phyloP scores from a whole-genome alignment of 1,139 yeast genomes.

The Nakaseomyces glabratus region DNA sequence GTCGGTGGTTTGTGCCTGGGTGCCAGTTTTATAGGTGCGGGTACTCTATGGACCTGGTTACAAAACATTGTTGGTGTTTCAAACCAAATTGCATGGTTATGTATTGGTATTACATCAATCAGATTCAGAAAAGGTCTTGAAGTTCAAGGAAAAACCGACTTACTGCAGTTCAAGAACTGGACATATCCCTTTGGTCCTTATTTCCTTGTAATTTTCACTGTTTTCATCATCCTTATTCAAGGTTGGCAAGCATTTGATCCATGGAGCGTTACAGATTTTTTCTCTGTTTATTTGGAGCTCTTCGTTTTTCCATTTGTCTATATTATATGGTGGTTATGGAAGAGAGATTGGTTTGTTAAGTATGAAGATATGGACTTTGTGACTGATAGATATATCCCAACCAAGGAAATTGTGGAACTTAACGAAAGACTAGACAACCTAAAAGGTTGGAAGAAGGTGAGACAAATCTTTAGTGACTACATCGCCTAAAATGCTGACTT shows the following conservation, averaged over 20 bases:
- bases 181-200: constrained; percentile 60
- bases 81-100: constrained; percentile 34
- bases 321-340: constrained; percentile 40
- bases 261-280: constrained; percentile 45
- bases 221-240: constrained; percentile 46
- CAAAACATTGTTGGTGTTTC: constrained; percentile 35
- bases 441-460: constrained; percentile 41
- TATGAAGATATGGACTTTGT: constrained; percentile 54
- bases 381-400: constrained; percentile 46
- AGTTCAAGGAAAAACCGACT: constrained; percentile 34
- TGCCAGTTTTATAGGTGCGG: constrained; percentile 32
- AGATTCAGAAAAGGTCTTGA: constrained; percentile 45
- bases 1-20: constrained; percentile 33
- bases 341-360: constrained; percentile 41
- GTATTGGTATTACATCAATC: constrained; percentile 38
- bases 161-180: constrained; percentile 38
- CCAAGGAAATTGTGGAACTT: constrained; percentile 40
- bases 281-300: constrained; percentile 39
- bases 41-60: constrained; percentile 34
- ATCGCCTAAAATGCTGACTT: constrained; percentile 19
- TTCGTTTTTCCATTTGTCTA: constrained; percentile 42
- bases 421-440: constrained; percentile 36
- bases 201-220: constrained; percentile 41
- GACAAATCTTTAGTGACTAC: constrained; percentile 31
- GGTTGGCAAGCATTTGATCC: constrained; percentile 59